These are phyloP conservation scores for Luzula sylvatica DNA, from an alignment of 176 grass and related monocot species.

Conservation along the genomic window DNA sequence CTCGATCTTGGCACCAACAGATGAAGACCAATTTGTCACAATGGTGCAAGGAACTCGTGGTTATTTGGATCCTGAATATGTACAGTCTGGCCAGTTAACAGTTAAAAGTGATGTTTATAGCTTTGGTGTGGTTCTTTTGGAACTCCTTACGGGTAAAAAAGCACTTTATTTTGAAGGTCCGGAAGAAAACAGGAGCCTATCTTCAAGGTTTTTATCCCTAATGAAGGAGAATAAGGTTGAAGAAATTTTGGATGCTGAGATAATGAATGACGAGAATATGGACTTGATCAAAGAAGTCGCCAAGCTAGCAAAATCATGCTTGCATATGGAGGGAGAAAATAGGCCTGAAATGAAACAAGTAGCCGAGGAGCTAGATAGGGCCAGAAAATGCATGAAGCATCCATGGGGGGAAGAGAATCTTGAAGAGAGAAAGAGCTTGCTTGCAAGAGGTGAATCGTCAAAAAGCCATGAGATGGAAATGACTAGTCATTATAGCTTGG, in stretches of 20 bases:
- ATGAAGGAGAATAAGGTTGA: constrained; percentile 26
- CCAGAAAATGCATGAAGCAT: constrained; percentile 2
- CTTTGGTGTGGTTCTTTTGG: constrained; percentile 9
- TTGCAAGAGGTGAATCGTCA: not conserved
- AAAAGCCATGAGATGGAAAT: not conserved
- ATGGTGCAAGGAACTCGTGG: constrained; percentile 12
- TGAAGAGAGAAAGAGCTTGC: not conserved
- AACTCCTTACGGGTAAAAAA: constrained; percentile 7
- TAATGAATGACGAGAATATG: constrained; percentile 9
- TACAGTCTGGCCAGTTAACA: constrained; percentile 9
- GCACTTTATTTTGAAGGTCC: not conserved
- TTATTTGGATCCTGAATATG: constrained; percentile 8
- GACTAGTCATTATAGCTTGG: not conserved
- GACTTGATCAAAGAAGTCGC: not conserved
- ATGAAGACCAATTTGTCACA: constrained; percentile 8
- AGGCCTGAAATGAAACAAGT: constrained; percentile 14
- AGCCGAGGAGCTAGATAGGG: not conserved
- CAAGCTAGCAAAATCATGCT: not conserved
- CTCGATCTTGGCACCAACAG: not conserved
- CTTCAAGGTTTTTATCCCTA: constrained; percentile 18
- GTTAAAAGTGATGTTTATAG: constrained; percentile 17
- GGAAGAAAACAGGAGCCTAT: constrained; percentile 2
- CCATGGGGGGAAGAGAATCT: not conserved
- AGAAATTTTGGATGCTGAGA: constrained; percentile 17
- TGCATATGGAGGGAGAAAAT: constrained; percentile 7